Conservation (phyloP, 805 yeast species). For the Saccharomycopsis fibuligera region DNA sequence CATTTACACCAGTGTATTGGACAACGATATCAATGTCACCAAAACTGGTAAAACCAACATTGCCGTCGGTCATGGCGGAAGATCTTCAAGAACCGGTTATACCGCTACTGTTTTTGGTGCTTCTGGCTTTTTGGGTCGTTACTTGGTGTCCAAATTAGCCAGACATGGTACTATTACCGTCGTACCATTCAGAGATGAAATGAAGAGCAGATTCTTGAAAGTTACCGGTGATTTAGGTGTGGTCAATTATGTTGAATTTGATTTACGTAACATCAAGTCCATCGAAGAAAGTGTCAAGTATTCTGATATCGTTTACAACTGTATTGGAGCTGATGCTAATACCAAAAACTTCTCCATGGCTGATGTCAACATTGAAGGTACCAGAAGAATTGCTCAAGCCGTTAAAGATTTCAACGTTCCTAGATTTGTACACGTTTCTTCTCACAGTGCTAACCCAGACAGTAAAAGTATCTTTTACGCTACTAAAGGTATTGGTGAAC, state of each 20-base stretch:
- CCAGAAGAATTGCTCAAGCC: conserved; percentile 72
- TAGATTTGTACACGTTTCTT: conserved; percentile 70
- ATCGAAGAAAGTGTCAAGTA: conserved; percentile 72
- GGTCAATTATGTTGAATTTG: conserved; percentile 76
- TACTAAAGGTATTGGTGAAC: conserved; percentile 75
- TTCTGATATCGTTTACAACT: conserved; percentile 77
- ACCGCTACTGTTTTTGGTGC: conserved; percentile 88
- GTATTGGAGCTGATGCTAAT: conserved; percentile 67
- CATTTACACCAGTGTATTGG: conserved; percentile 29
- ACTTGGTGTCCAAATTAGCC: conserved; percentile 65
- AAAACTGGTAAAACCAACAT: conserved; percentile 67
- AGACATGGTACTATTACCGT: conserved; percentile 74
- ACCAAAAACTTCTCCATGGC: conserved; percentile 80
- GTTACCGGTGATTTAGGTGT: conserved; percentile 85
- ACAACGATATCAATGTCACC: conserved; percentile 64
- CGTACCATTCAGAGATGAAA: conserved; percentile 77
- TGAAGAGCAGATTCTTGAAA: conserved; percentile 70
- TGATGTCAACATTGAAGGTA: conserved; percentile 74
- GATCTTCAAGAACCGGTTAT: conserved; percentile 80
- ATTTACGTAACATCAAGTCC: conserved; percentile 67
- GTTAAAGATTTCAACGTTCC: conserved; percentile 65
- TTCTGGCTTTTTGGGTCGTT: conserved; percentile 71
- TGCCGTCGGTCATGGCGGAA: conserved; percentile 72
- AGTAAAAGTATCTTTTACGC: conserved; percentile 68
- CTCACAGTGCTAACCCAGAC: conserved; percentile 65